phyloP scores from a whole-genome alignment of 345 rosid genomes.

The Gossypium bickii region DNA sequence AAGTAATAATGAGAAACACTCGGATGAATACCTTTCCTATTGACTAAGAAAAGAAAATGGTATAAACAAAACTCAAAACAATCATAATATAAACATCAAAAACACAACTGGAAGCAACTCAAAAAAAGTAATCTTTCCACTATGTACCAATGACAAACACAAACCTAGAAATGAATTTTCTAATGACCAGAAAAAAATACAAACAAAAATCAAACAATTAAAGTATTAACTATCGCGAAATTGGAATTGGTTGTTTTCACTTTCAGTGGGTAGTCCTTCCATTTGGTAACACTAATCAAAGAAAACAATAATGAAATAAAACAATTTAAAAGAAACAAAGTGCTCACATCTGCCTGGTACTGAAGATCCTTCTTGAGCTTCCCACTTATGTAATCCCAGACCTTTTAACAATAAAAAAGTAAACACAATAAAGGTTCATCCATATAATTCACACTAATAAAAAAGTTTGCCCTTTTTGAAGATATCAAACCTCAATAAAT shows the following conservation, averaged over 20 bases:
- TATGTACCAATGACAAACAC: neutral
- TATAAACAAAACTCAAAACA: neutral
- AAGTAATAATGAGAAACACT: neutral
- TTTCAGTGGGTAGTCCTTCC: neutral
- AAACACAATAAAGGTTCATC: conserved; percentile 22
- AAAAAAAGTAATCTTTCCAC: neutral
- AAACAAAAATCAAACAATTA: neutral
- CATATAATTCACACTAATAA: conserved; percentile 9
- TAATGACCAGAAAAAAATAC: neutral
- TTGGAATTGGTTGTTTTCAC: neutral
- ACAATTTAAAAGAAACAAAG: conserved; percentile 8
- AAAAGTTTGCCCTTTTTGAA: neutral
- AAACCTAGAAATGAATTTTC: neutral
- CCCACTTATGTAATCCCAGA: conserved; percentile 97
- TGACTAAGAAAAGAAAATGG: neutral
- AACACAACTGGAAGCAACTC: neutral
- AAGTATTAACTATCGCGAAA: neutral
- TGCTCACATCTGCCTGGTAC: conserved; percentile 91
- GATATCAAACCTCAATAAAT: conserved; percentile 69
- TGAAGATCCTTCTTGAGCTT: conserved; percentile 98
- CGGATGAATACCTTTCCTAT: neutral
- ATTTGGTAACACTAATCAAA: neutral
- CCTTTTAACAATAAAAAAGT: conserved; percentile 39
- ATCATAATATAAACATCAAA: neutral
- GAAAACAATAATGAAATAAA: conserved; percentile 1